These are phyloP conservation scores for Saturnispora ahearnii DNA, from an alignment of 805 yeast species.

Conservation along the genomic window DNA sequence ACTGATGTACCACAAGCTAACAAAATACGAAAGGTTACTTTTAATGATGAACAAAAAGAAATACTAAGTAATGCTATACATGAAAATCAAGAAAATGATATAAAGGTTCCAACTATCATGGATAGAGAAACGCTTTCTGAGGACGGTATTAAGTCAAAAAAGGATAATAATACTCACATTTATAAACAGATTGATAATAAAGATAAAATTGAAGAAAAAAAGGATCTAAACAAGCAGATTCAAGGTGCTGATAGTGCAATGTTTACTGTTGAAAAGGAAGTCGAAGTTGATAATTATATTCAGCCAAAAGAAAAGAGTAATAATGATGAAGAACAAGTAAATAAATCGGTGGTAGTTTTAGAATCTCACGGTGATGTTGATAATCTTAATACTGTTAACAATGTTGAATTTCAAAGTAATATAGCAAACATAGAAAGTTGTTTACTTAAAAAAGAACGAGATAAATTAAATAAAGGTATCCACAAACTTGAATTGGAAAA, in stretches of 20 bases:
- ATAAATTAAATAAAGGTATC: too few species aligned
- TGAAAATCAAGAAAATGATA: background rate
- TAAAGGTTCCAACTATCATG: background rate
- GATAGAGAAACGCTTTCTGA: background rate
- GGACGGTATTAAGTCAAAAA: background rate
- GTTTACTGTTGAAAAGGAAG: too few species aligned
- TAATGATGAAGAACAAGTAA: too few species aligned
- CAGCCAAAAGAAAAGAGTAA: too few species aligned
- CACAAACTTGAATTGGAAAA: too few species aligned
- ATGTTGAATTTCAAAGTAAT: too few species aligned
- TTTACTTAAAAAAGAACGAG: too few species aligned
- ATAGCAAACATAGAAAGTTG: too few species aligned
- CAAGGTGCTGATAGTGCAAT: background rate
- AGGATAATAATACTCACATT: background rate
- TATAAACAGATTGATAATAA: background rate
- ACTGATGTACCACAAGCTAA: background rate
- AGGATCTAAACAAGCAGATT: background rate
- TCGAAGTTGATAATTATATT: too few species aligned
- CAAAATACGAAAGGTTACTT: background rate
- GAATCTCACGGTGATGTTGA: too few species aligned
- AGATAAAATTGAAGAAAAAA: background rate
- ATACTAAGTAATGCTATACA: background rate
- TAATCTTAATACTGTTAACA: too few species aligned
- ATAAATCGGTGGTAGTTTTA: too few species aligned
- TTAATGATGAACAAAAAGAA: background rate